Evolutionary conservation across 805 yeast genomes (phyloP).

Genomic region (Myxozyma sirexii): DNA sequence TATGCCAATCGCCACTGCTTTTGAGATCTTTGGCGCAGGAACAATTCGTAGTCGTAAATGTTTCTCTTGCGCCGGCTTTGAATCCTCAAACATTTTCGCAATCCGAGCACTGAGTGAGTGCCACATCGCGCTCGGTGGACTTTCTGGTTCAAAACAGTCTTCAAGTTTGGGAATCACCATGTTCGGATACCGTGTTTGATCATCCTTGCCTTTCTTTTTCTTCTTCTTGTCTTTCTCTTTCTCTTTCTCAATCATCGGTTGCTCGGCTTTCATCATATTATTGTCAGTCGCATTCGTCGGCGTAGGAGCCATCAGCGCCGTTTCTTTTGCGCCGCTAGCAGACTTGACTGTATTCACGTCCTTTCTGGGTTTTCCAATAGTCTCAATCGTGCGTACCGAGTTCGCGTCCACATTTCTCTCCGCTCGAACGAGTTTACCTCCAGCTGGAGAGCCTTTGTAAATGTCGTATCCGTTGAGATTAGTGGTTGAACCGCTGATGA

Average conservation of each 20-base stretch:
- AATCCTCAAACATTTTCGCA: constrained; percentile 11
- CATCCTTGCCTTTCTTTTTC: constrained; percentile 23
- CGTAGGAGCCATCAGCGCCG: constrained; percentile 28
- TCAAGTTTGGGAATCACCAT: constrained; percentile 26
- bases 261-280: constrained; percentile 6
- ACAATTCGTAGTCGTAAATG: constrained; percentile 13
- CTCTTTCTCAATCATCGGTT: constrained; percentile 1
- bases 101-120: constrained; percentile 13
- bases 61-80: neutral
- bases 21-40: constrained; percentile 35
- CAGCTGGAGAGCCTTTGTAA: constrained; percentile 3
- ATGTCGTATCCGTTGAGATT: constrained; percentile 11
- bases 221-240: constrained; percentile 17
- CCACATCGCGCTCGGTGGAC: constrained; percentile 14
- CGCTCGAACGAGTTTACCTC: neutral
- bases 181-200: constrained; percentile 24
- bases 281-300: constrained; percentile 17
- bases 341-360: constrained; percentile 25
- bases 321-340: constrained; percentile 28
- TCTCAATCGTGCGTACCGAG: constrained; percentile 23
- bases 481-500: constrained; percentile 7
- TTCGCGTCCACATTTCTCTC: constrained; percentile 12
- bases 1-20: constrained; percentile 83
- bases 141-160: constrained; percentile 21
- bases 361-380: constrained; percentile 18